A percentile compares a stretch with the other conserved stretches of the same genome.
phyloP scores from a whole-genome alignment of 129 eudicot species.

The Pulicaria dysenterica region DNA sequence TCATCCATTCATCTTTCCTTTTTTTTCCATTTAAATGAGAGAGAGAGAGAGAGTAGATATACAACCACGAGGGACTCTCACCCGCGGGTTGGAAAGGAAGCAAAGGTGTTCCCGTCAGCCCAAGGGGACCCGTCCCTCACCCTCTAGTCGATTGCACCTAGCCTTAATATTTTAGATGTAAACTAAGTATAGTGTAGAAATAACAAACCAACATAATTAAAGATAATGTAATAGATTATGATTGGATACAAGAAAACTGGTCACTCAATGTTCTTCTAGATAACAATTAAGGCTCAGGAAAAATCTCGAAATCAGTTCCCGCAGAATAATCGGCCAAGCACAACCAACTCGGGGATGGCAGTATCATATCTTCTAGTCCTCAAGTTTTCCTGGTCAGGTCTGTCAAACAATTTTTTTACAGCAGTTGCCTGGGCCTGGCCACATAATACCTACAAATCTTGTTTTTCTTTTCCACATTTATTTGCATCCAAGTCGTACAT shows the following conservation, averaged over 20 bases:
- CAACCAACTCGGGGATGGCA: not conserved
- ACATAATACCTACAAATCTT: not conserved
- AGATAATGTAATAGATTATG: not conserved
- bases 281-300: not conserved
- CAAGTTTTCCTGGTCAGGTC: no score
- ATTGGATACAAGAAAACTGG: not conserved
- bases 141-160: no score
- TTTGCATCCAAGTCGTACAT: not conserved
- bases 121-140: no score
- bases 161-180: no score
- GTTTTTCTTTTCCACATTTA: slow-evolving; percentile 2
- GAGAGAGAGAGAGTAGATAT: no score
- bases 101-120: no score
- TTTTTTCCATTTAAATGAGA: no score
- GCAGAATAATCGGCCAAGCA: slow-evolving; percentile 6
- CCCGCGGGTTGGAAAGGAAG: no score
- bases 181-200: not conserved
- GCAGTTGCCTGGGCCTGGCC: not conserved
- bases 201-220: not conserved
- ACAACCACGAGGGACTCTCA: no score
- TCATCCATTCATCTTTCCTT: no score
- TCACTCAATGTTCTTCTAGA: not conserved
- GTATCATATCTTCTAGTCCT: no score
- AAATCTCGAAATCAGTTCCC: not conserved
- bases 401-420: no score